A percentile compares a stretch with the other conserved stretches of the same genome.
Conservation (phyloP, 345 rosid species). For the Trapa incisa region DNA sequence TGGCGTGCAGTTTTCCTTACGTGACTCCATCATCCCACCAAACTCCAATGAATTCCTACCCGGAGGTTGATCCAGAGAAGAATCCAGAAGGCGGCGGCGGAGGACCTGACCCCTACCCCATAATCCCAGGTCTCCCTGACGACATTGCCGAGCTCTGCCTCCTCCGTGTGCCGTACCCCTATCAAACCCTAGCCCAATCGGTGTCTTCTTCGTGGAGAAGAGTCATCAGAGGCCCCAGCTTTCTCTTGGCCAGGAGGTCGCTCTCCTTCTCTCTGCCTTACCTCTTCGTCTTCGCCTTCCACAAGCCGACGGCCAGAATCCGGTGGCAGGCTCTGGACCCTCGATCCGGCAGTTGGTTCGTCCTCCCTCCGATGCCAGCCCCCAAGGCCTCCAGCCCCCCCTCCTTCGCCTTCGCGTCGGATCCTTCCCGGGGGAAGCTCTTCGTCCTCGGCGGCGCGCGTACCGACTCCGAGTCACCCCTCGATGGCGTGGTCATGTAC, state of each 20-base stretch:
- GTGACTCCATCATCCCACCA: too few species aligned
- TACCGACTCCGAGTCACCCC: constrained; percentile 24
- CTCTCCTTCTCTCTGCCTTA: constrained; percentile 37
- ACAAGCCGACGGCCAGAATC: constrained; percentile 44
- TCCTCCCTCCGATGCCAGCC: constrained; percentile 50
- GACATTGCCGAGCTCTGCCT: constrained; percentile 60
- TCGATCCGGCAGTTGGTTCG: constrained; percentile 49
- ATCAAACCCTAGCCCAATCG: constrained; percentile 37
- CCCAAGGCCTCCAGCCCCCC: constrained; percentile 30
- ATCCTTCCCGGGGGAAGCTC: constrained; percentile 47
- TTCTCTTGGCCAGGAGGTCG: constrained; percentile 26
- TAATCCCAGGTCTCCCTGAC: constrained; percentile 61
- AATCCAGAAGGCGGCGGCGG: neutral
- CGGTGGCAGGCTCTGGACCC: constrained; percentile 70
- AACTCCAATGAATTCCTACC: too few species aligned
- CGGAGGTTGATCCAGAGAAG: neutral
- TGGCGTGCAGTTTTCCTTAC: too few species aligned
- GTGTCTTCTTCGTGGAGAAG: constrained; percentile 65
- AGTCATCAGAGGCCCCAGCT: constrained; percentile 35
- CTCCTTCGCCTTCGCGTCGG: constrained; percentile 49
- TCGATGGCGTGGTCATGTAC: constrained; percentile 28
- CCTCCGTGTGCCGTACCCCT: constrained; percentile 52
- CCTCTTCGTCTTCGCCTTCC: constrained; percentile 50
- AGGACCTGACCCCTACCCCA: constrained; percentile 13
- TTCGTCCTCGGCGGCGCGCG: constrained; percentile 56